These are phyloP conservation scores for Fistulinella prunicolor DNA, from an alignment of 768 basidiomycete genomes.

Conservation along the genomic window DNA sequence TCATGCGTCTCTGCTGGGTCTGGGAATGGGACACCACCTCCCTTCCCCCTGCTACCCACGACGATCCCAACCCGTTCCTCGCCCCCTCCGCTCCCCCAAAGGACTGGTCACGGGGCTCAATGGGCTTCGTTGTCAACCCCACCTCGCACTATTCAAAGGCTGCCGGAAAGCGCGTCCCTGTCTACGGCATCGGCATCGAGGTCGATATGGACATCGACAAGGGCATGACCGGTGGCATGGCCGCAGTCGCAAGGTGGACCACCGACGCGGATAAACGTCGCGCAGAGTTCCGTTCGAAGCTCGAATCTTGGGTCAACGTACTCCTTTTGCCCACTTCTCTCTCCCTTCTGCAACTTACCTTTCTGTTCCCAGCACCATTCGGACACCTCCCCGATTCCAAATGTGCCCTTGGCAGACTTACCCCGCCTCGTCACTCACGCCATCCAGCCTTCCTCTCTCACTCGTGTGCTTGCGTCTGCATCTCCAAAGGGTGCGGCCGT, in stretches of 20 bases:
- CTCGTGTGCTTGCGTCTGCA: constrained; percentile 65
- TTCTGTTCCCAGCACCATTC: constrained; percentile 47
- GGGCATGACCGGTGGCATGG: constrained; percentile 79
- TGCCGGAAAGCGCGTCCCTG: constrained; percentile 66
- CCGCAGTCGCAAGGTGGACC: constrained; percentile 86
- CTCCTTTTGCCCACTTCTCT: background rate
- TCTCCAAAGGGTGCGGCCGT: constrained; percentile 57
- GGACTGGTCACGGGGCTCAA: constrained; percentile 78
- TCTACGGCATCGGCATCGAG: constrained; percentile 84
- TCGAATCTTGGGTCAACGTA: constrained; percentile 66
- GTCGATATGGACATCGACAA: constrained; percentile 84
- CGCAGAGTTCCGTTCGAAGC: constrained; percentile 53
- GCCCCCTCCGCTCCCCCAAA: constrained; percentile 35
- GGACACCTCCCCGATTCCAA: constrained; percentile 43
- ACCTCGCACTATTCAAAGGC: constrained; percentile 70
- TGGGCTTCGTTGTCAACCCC: constrained; percentile 74
- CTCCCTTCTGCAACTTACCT: constrained; percentile 7
- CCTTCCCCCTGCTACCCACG: constrained; percentile 34
- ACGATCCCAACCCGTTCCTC: constrained; percentile 75
- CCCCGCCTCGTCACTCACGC: constrained; percentile 50
- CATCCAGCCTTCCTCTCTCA: constrained; percentile 63
- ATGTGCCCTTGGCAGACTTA: constrained; percentile 62
- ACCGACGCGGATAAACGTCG: constrained; percentile 62
- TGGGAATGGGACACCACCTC: constrained; percentile 81
- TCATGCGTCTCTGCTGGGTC: constrained; percentile 78